These are phyloP conservation scores for Auriculariales sp. DNA, from an alignment of 768 basidiomycete species.

Conservation along the genomic window DNA sequence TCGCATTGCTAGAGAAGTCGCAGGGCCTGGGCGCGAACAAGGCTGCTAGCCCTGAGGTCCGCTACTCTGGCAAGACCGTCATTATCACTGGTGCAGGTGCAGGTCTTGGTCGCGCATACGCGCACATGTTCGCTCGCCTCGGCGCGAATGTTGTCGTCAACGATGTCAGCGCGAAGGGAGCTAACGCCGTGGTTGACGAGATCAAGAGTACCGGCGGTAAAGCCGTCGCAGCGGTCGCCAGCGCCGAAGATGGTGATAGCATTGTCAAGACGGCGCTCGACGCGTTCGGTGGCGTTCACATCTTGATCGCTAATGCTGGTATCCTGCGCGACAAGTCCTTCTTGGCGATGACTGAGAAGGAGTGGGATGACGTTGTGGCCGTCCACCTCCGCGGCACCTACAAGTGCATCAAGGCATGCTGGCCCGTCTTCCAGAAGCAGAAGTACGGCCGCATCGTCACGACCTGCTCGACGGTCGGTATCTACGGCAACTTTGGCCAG, in stretches of 20 bases:
- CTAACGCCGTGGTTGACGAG: conserved; percentile 75
- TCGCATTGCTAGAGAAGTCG: conserved; percentile 45
- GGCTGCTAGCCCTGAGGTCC: conserved; percentile 54
- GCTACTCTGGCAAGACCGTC: conserved; percentile 80
- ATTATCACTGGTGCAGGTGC: conserved; percentile 92
- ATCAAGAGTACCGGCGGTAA: conserved; percentile 83
- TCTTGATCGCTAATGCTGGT: conserved; percentile 86
- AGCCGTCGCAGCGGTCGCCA: conserved; percentile 67
- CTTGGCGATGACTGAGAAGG: conserved; percentile 71
- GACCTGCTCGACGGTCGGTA: conserved; percentile 84
- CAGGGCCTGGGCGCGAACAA: conserved; percentile 47
- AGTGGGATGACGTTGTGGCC: conserved; percentile 87
- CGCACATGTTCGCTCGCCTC: conserved; percentile 77
- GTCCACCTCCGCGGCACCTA: conserved; percentile 85
- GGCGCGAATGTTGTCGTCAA: conserved; percentile 98
- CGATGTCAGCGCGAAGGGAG: conserved; percentile 80
- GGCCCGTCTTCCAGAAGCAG: conserved; percentile 94
- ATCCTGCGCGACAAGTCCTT: conserved; percentile 91
- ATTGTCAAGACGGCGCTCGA: conserved; percentile 81
- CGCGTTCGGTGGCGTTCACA: conserved; percentile 76
- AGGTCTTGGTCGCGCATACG: conserved; percentile 85
- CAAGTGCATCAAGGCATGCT: conserved; percentile 89
- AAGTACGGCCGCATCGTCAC: conserved; percentile 92
- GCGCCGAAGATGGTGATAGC: conserved; percentile 81
- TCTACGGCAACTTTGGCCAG: conserved; percentile 93